Base-by-base conservation (phyloP, 441 rosid species). In the Isatis lusitanica region DNA sequence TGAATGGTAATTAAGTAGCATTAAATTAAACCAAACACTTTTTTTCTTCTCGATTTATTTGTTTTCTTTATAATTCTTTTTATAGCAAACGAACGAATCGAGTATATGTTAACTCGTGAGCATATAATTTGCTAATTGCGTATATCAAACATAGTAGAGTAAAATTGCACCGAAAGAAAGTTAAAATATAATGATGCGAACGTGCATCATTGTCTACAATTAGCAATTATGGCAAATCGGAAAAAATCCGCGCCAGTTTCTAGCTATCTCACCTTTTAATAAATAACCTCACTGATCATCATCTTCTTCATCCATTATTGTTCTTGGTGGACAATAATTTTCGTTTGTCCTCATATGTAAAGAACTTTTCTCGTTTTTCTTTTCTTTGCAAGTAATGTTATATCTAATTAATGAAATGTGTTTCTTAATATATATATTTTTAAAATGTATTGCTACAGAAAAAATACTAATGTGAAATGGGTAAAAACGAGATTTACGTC, bases 251-350 rank as follows among this genome's bases (percentile, higher is more conserved):
- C 72, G 42, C 13, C 56, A 76, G 42, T 4, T 28, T 40, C 36
- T 64, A 39, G 57, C 24, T 24, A 64, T 28, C 47, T 70, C 72
- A 48, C 3, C 68, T 65, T 76, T 76, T 30, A 40, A 65, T 70
- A 64, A 57, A 57, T 64, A 38, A 63, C 66, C 65, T 35, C 62
- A 76, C 63, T 64, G n/a, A n/a, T n/a, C 79, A 76, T 64, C 9
- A 64, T 64, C 59, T 53, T 33, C 47, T 42, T 63, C 69, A 75
- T 67, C 79, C 71, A 76, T 76, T 76, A 76, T 70, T 55, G 62
- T 48, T 64, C 50, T 65, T 76, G 76, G 68, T 76, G 71, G 67
- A 50, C 68, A 70, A 76, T 71, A 18, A 78, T 70, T 82, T 81
- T 58, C 57, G 56, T 33, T 64, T 70, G 79, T 70, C 79, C 48